phyloP scores from a whole-genome alignment of 345 rosid species.

The Bruguiera sexangula region DNA sequence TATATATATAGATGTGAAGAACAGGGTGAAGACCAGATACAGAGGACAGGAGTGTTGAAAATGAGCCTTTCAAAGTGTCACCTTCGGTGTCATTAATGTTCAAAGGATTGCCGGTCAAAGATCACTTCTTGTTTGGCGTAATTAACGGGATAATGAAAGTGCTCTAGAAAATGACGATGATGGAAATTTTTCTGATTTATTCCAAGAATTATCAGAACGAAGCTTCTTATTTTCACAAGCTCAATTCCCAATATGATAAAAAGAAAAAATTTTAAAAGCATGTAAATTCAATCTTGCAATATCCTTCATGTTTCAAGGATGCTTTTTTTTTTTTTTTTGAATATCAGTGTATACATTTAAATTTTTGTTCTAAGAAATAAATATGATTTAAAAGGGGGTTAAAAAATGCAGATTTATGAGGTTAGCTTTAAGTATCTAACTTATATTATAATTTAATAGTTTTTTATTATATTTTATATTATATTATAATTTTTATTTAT shows the following conservation, averaged over 20 bases:
- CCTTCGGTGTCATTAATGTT: not conserved
- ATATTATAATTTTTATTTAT: too few species aligned
- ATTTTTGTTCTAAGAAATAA: too few species aligned
- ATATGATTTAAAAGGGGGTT: too few species aligned
- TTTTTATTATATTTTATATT: too few species aligned
- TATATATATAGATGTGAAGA: too few species aligned
- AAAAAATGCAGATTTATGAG: too few species aligned
- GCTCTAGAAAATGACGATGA: not conserved
- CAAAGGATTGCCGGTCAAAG: not conserved
- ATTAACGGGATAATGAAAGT: not conserved
- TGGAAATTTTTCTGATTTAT: not conserved
- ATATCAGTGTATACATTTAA: too few species aligned
- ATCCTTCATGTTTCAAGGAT: too few species aligned
- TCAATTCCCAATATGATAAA: not conserved
- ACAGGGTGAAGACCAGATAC: slow-evolving; percentile 5
- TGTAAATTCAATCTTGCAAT: too few species aligned
- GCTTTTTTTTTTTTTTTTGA: too few species aligned
- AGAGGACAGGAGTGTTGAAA: not conserved
- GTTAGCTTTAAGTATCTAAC: too few species aligned
- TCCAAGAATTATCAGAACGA: not conserved
- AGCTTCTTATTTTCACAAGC: not conserved
- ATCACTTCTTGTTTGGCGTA: not conserved
- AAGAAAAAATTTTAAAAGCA: not conserved
- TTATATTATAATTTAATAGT: too few species aligned
- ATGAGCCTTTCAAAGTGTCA: not conserved